Conservation (phyloP, 106 monocot genomes). For the Apostasia shenzhenica region DNA sequence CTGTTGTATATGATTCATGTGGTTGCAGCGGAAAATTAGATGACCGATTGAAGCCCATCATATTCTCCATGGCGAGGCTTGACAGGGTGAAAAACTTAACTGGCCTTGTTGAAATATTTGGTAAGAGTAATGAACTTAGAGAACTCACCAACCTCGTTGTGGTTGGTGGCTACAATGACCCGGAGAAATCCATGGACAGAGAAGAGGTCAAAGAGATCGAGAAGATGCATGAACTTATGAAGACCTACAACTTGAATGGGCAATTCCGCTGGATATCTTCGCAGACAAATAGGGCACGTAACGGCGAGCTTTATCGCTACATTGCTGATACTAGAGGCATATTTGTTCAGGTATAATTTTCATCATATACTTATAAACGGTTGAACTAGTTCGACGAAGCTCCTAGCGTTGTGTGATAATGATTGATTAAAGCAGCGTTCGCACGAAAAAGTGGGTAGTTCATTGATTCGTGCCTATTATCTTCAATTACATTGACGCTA, state of each 20-base stretch:
- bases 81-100: constrained; percentile 90
- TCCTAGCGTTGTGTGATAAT: too few species aligned
- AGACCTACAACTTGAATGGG: constrained; percentile 63
- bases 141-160: constrained; percentile 75
- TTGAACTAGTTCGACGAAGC: too few species aligned
- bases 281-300: constrained; percentile 70
- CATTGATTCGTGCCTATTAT: too few species aligned
- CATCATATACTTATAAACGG: background rate
- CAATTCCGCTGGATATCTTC: constrained; percentile 91
- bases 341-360: constrained; percentile 71
- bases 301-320: constrained; percentile 96
- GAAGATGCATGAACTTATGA: constrained; percentile 85
- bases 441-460: too few species aligned
- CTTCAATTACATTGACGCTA: too few species aligned
- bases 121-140: constrained; percentile 47
- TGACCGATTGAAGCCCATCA: constrained; percentile 80
- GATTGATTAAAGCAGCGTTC: too few species aligned
- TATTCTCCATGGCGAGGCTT: constrained; percentile 98
- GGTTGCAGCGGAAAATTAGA: constrained; percentile 67
- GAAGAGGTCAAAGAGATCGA: constrained; percentile 91
- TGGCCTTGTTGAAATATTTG: constrained; percentile 73
- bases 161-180: constrained; percentile 78
- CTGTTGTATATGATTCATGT: background rate
- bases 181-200: constrained; percentile 66
- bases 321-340: constrained; percentile 79